These are phyloP conservation scores for Fagopyrum tataricum DNA, from an alignment of 148 eudicot species.

Conservation along the genomic window DNA sequence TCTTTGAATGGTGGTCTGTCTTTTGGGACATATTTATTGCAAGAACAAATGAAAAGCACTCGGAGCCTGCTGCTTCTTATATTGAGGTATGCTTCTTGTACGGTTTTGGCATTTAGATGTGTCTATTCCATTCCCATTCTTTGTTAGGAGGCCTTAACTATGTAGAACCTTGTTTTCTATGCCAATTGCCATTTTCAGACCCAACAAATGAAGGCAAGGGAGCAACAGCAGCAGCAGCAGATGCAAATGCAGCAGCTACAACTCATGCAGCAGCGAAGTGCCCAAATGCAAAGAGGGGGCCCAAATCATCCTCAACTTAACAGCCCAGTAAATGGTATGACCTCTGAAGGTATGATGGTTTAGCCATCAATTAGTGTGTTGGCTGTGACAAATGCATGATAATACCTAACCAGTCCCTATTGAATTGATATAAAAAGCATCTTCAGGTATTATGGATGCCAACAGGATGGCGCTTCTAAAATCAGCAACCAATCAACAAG, in stretches of 20 bases:
- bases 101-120: neutral
- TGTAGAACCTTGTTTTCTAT: conserved; percentile 6
- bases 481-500: conserved; percentile 71
- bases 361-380: conserved; percentile 48
- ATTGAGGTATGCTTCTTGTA: conserved; percentile 51
- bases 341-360: conserved; percentile 45
- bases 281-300: conserved; percentile 91
- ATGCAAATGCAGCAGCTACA: conserved; percentile 63
- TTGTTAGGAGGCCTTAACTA: neutral
- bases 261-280: conserved; percentile 87
- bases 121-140: conserved; percentile 1
- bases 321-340: conserved; percentile 59
- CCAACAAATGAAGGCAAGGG: conserved; percentile 85
- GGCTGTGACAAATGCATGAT: conserved; percentile 43
- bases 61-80: conserved; percentile 92
- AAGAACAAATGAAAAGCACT: conserved; percentile 94
- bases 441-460: conserved; percentile 71
- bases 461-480: conserved; percentile 89
- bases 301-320: conserved; percentile 78
- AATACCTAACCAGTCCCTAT: conserved; percentile 50
- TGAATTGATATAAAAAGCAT: conserved; percentile 45
- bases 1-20: conserved; percentile 99
- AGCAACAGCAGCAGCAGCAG: conserved; percentile 84
- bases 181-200: conserved; percentile 36
- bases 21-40: conserved; percentile 99